phyloP scores from a whole-genome alignment of 1,284 basidiomycete species.

The Sanghuangporus sanghuang region DNA sequence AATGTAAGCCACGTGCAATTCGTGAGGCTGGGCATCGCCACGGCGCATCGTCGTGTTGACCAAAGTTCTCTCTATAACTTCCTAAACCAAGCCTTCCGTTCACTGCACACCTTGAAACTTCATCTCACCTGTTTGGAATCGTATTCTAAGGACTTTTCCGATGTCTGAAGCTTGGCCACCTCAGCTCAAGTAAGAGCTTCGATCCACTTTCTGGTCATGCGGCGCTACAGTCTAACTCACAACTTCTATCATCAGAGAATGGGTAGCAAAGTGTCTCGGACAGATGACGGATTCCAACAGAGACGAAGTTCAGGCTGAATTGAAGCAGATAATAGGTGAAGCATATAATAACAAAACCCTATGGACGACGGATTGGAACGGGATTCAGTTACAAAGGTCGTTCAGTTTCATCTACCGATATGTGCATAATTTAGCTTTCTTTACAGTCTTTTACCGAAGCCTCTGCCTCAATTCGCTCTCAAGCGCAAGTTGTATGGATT shows the following conservation, averaged over 20 bases:
- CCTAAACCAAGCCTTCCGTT: no score
- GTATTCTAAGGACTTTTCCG: conserved; percentile 8
- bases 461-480: conserved; percentile 41
- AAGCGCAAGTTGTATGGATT: conserved; percentile 65
- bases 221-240: conserved; percentile 10
- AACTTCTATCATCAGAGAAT: conserved; percentile 49
- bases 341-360: conserved; percentile 74
- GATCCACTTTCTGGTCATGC: conserved; percentile 5
- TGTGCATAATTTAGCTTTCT: conserved; percentile 17
- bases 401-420: conserved; percentile 6
- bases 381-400: conserved; percentile 76
- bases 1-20: neutral
- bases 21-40: no score
- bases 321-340: conserved; percentile 84
- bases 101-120: neutral
- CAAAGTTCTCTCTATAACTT: no score
- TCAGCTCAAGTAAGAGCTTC: conserved; percentile 45
- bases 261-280: conserved; percentile 78
- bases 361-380: conserved; percentile 86
- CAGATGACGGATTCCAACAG: conserved; percentile 77
- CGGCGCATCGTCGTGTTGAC: no score
- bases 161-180: conserved; percentile 60
- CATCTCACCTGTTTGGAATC: neutral
- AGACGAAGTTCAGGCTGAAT: conserved; percentile 70
- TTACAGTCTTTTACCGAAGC: conserved; percentile 60